Evolutionary conservation across 441 rosid genomes (phyloP).

Genomic region (Bruguiera hainesii): DNA sequence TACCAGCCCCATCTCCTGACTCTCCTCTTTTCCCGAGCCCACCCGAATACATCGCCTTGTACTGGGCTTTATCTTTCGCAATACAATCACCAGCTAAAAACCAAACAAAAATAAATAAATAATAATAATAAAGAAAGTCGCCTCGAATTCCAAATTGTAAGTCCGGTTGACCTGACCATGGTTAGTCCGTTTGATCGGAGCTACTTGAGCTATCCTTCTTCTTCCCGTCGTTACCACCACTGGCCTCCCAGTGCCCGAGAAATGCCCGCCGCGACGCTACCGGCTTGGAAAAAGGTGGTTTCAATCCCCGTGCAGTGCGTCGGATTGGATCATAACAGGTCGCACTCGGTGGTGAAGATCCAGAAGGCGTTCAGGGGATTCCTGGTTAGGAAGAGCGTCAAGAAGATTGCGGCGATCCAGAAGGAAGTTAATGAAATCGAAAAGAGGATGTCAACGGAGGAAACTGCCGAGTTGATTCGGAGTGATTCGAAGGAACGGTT

Average conservation of each 20-base stretch:
- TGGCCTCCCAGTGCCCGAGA: neutral
- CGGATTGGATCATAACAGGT: slow-evolving; percentile 26
- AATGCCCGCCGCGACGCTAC: slow-evolving; percentile 9
- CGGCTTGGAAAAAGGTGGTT: slow-evolving; percentile 31
- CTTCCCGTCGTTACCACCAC: slow-evolving; percentile 3
- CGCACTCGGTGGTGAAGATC: slow-evolving; percentile 39
- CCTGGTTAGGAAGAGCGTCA: slow-evolving; percentile 49
- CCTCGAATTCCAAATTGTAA: neutral
- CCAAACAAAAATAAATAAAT: neutral
- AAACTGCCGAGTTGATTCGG: slow-evolving; percentile 29
- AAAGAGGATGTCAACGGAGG: slow-evolving; percentile 31
- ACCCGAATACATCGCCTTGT: neutral
- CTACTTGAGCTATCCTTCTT: slow-evolving; percentile 14
- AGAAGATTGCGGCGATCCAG: slow-evolving; percentile 34
- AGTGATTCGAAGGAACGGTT: slow-evolving; percentile 43
- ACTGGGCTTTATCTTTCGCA: neutral
- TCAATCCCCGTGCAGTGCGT: slow-evolving; percentile 43
- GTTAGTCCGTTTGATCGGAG: slow-evolving; percentile 33
- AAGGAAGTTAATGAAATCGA: slow-evolving; percentile 43
- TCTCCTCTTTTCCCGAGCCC: neutral
- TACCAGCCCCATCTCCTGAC: slow-evolving; percentile 7
- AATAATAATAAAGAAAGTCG: neutral
- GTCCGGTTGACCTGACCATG: slow-evolving; percentile 18
- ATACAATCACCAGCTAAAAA: neutral
- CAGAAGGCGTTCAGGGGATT: slow-evolving; percentile 56